Base-by-base conservation (phyloP, 2,329 filamentous ascomycete species). In the Elsinoe batatas region DNA sequence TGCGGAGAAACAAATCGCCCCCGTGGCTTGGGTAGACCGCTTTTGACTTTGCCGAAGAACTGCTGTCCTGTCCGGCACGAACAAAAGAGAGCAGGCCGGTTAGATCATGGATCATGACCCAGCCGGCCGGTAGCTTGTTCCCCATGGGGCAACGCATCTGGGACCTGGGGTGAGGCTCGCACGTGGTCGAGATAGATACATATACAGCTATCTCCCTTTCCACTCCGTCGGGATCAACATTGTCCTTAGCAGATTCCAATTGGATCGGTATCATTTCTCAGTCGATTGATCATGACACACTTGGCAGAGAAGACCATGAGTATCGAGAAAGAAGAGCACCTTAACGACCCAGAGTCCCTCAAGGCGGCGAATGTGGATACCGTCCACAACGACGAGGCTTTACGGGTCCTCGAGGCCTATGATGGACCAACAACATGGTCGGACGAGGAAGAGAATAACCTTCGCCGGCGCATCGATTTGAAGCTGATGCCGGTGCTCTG, bases 401-500 rank as follows among this genome's bases (percentile, higher is more conserved):
- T 74, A 43, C 69, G 68, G 53, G 68, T 76, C 10, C 60, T 77
- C 12, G 66, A 64, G 15, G 61, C 61, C 26, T 77, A 76, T 58
- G 59, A 64, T 3, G 75, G 75, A 3, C 70, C 74, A 7, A 60
- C 66, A 53, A 61, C 59, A 1, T 79, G 76, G 75, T 70, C 68
- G 0, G 63, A 68, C 0, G 60, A 64, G 10, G 74, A 76, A 58
- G 73, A 76, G 61, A 72, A 71, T 51, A 71, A 63, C 36, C 59
- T 77, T 5, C 62, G 69, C 4, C 67, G 68, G 20, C 74, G 71
- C 57, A 68, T 76, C 36, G 73, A 76, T 60, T 67, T 67, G 60
- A 66, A 67, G 26, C 63, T 78, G 1, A 68, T 77, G 66, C 72
- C 75, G 0, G 68, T 78, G n/a, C 66, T 78, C 0, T 75, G 72